Base-by-base conservation (phyloP, 2,329 filamentous ascomycete species). In the Diaporthe amygdali region DNA sequence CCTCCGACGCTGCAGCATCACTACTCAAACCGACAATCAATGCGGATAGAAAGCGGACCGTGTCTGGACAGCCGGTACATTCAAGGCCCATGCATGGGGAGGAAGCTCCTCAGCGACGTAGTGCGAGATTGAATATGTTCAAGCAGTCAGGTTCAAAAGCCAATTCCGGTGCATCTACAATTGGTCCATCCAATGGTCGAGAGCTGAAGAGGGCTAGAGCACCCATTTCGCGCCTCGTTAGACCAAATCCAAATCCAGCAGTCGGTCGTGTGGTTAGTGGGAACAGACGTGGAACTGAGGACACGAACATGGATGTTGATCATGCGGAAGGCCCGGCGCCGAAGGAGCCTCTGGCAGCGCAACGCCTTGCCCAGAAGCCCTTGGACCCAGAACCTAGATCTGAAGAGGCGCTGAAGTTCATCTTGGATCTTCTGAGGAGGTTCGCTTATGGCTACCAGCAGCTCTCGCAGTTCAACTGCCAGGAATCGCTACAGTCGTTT, bases 201-300 rank as follows among this genome's bases (percentile, higher is more conserved):
- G 95, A 97, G 77, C 81, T 97, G 77, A 96, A 95, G 80, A 97
- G 95, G 84, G 92, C 93, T 74, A 94, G 92, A 77, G 93, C 94
- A 74, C 93, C 91, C 4, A 87, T 91, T 69, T 89, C 89, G 55
- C 78, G 92, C 82, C 81, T 92, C 82, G 77, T 95, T 85, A 86
- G 92, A 82, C 82, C 92, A 82, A 84, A 89, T 20, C 90, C 93
- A 3, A 84, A 89, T 20, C 90, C 93, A 4, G 94, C 89, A 68
- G 93, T 97, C 47, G 94, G 94, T 22, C 90, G 95, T 76, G 94
- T 96, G 69, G 94, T 97, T 54, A 97, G 95, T 79, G 95, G 95
- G 27, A 97, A 96, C 79, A 89, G 95, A 71, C 98, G 96, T 79
- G 91, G 91, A 3, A 74, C 88, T 27, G 89, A 91, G 59, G 88